Evolutionary conservation across 2,329 filamentous ascomycete genomes (phyloP).

Genomic region (Chaetothyriales sp.): DNA sequence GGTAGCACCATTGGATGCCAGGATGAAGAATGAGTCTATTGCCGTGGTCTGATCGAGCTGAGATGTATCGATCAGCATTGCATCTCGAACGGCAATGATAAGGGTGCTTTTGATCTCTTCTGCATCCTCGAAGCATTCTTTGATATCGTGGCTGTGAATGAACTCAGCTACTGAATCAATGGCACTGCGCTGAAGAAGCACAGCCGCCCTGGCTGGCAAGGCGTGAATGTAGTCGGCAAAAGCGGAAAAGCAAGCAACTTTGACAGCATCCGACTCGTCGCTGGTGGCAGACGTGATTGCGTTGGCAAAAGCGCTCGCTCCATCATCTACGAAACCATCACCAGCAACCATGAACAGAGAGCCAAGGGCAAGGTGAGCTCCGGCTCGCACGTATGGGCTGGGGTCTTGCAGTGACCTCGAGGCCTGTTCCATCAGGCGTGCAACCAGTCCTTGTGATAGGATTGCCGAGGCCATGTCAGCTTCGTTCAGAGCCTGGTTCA

Average conservation of each 20-base stretch:
- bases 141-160: constrained; percentile 62
- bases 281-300: constrained; percentile 58
- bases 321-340: constrained; percentile 33
- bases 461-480: constrained; percentile 62
- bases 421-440: constrained; percentile 65
- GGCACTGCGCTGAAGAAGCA: constrained; percentile 45
- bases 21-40: constrained; percentile 67
- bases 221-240: constrained; percentile 53
- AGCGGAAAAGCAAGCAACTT: constrained; percentile 79
- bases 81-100: constrained; percentile 69
- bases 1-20: constrained; percentile 72
- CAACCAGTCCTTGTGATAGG: constrained; percentile 53
- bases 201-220: constrained; percentile 35
- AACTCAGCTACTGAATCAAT: constrained; percentile 53
- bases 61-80: constrained; percentile 62
- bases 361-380: constrained; percentile 76
- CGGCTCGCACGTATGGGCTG: constrained; percentile 64
- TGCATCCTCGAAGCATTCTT: constrained; percentile 61
- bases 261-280: constrained; percentile 74
- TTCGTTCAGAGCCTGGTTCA: constrained; percentile 71
- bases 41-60: constrained; percentile 58
- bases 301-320: constrained; percentile 34
- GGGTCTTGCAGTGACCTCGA: constrained; percentile 56
- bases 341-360: constrained; percentile 57
- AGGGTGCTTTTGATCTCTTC: constrained; percentile 86